Evolutionary conservation across 768 basidiomycete species (phyloP).

Genomic region (Tylopilus intermedius): DNA sequence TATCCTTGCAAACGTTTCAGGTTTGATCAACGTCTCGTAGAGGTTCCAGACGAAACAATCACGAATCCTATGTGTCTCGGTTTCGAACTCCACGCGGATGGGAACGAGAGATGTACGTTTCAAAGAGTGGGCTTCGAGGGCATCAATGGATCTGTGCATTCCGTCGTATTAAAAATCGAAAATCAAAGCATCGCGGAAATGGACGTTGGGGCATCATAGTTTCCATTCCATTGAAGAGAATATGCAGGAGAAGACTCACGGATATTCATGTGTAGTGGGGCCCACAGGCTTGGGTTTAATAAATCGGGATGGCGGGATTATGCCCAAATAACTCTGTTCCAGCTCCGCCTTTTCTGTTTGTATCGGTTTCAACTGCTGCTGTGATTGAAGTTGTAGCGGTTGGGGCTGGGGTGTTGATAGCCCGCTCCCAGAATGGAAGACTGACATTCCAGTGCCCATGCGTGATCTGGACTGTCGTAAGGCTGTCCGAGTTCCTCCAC

Average conservation of each 20-base stretch:
- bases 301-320: slow-evolving; percentile 75
- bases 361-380: slow-evolving; percentile 15
- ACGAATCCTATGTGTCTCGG: slow-evolving; percentile 83
- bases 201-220: slow-evolving; percentile 8
- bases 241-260: slow-evolving; percentile 49
- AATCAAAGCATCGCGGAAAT: slow-evolving; percentile 17
- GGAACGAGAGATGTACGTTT: slow-evolving; percentile 64
- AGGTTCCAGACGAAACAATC: slow-evolving; percentile 97
- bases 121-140: slow-evolving; percentile 58
- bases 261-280: slow-evolving; percentile 65
- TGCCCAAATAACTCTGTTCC: slow-evolving; percentile 87
- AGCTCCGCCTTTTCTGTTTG: slow-evolving; percentile 52
- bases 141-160: slow-evolving; percentile 53
- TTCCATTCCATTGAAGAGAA: slow-evolving; percentile 3
- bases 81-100: slow-evolving; percentile 93
- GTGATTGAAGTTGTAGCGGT: slow-evolving; percentile 14
- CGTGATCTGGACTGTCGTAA: slow-evolving; percentile 44
- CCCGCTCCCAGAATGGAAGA: slow-evolving; percentile 52
- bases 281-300: slow-evolving; percentile 56
- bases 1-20: slow-evolving; percentile 76
- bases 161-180: slow-evolving; percentile 15
- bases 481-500: slow-evolving; percentile 56
- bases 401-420: slow-evolving; percentile 32
- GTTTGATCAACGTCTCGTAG: slow-evolving; percentile 80
- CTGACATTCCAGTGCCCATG: slow-evolving; percentile 45